These are phyloP conservation scores for Cordyceps cicadae DNA, from an alignment of 2,329 filamentous ascomycete genomes.

Conservation along the genomic window DNA sequence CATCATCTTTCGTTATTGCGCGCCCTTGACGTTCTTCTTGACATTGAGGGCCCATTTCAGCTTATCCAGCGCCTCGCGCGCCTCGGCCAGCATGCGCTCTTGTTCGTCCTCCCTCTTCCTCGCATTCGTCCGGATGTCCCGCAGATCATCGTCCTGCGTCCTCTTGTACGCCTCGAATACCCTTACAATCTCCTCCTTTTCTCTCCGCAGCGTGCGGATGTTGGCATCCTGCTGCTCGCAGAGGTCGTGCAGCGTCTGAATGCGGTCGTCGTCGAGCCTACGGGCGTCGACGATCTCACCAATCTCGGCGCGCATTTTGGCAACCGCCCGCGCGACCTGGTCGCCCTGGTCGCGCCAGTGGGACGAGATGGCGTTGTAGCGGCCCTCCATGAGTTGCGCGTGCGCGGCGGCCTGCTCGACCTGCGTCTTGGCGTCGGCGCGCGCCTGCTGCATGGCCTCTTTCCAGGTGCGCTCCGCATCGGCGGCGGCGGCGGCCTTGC, in stretches of 20 bases:
- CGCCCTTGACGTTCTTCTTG: constrained; percentile 51
- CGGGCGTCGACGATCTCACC: constrained; percentile 46
- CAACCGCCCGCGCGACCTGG: constrained; percentile 46
- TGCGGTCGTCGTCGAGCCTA: constrained; percentile 52
- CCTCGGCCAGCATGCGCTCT: constrained; percentile 47
- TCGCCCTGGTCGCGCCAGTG: constrained; percentile 61
- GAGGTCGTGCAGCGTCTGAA: constrained; percentile 56
- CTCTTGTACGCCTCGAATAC: constrained; percentile 58
- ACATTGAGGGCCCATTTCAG: constrained; percentile 66
- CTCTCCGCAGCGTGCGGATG: constrained; percentile 48
- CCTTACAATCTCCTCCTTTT: constrained; percentile 53
- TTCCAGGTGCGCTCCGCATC: constrained; percentile 54
- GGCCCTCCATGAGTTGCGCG: constrained; percentile 59
- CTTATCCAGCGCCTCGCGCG: constrained; percentile 54
- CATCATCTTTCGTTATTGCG: constrained; percentile 32
- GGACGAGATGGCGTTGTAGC: constrained; percentile 58
- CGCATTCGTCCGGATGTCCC: constrained; percentile 50
- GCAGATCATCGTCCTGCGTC: constrained; percentile 54
- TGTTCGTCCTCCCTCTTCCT: constrained; percentile 53
- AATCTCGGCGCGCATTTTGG: constrained; percentile 45
- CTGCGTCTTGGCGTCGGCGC: constrained; percentile 50
- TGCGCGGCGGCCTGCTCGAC: constrained; percentile 58
- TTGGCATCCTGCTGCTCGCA: constrained; percentile 67
- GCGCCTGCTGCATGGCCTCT: constrained; percentile 54
- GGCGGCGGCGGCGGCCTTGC: constrained; percentile 50